phyloP scores from a whole-genome alignment of 768 basidiomycete genomes.

The Gyrodon lividus region DNA sequence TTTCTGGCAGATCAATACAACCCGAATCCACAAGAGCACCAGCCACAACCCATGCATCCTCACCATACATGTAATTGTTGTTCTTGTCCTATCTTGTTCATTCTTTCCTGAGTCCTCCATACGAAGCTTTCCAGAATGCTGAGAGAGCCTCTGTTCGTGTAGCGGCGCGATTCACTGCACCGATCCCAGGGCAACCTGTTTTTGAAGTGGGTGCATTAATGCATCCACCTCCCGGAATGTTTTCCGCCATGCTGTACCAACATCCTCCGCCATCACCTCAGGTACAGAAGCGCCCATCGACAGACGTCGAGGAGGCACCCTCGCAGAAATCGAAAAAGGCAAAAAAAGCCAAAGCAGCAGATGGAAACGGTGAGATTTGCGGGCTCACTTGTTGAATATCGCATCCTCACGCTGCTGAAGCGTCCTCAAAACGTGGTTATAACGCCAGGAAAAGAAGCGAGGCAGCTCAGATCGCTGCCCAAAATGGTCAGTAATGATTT shows the following conservation, averaged over 20 bases:
- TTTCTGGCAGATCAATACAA: conserved; percentile 30
- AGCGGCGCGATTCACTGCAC: conserved; percentile 47
- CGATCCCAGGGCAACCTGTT: conserved; percentile 29
- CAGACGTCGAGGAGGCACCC: conserved; percentile 39
- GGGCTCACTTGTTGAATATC: conserved; percentile 5
- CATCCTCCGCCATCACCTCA: conserved; percentile 29
- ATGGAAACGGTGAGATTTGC: conserved; percentile 31
- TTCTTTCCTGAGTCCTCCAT: conserved; percentile 21
- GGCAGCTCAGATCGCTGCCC: conserved; percentile 60
- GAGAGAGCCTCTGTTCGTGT: conserved; percentile 60
- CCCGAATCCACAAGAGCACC: conserved; percentile 35
- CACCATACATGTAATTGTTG: conserved; percentile 34
- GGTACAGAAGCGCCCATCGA: conserved; percentile 37
- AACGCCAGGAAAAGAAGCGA: conserved; percentile 73
- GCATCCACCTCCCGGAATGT: conserved; percentile 26
- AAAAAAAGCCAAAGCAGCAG: conserved; percentile 38
- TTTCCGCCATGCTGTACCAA: conserved; percentile 30
- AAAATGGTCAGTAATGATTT: conserved; percentile 49
- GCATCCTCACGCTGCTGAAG: conserved; percentile 20
- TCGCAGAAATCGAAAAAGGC: conserved; percentile 49
- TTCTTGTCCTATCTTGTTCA: conserved; percentile 16
- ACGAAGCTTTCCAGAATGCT: conserved; percentile 48
- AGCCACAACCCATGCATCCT: conserved; percentile 27
- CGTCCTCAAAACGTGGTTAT: conserved; percentile 62
- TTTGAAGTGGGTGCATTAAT: conserved; percentile 36